phyloP scores from a whole-genome alignment of 1,284 basidiomycete genomes.

The Porogramme epimiltina region DNA sequence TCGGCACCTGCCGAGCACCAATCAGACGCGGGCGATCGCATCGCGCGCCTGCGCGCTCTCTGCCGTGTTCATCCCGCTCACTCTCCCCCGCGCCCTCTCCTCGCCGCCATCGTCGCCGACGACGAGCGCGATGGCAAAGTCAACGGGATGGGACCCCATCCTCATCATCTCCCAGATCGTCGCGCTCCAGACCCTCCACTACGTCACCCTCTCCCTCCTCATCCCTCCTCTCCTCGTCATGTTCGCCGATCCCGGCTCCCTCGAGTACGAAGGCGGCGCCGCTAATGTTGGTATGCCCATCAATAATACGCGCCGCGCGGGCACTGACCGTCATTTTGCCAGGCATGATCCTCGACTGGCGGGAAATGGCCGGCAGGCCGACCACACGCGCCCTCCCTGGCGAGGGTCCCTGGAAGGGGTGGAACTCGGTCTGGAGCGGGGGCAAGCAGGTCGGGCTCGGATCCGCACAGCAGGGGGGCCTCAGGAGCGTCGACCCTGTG shows the following conservation, averaged over 20 bases:
- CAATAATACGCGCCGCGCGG: neutral
- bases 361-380: slow-evolving; percentile 85
- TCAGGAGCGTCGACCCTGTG: slow-evolving; percentile 68
- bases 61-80: too few species aligned
- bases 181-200: slow-evolving; percentile 90
- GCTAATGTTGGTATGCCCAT: slow-evolving; percentile 69
- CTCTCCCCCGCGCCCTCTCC: too few species aligned
- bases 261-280: slow-evolving; percentile 86
- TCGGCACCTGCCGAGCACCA: slow-evolving; percentile 2
- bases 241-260: slow-evolving; percentile 74
- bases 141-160: slow-evolving; percentile 71
- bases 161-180: slow-evolving; percentile 87
- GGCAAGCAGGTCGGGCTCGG: slow-evolving; percentile 68
- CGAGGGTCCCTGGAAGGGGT: slow-evolving; percentile 64
- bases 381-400: slow-evolving; percentile 68
- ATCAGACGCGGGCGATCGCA: neutral
- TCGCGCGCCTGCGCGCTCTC: too few species aligned
- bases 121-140: slow-evolving; percentile 23
- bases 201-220: slow-evolving; percentile 83
- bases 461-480: slow-evolving; percentile 50
- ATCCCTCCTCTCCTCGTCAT: slow-evolving; percentile 79
- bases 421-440: slow-evolving; percentile 75
- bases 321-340: neutral
- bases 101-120: neutral
- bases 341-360: slow-evolving; percentile 97